These are phyloP conservation scores for Candida manassasensis DNA, from an alignment of 805 yeast genomes.

Conservation along the genomic window DNA sequence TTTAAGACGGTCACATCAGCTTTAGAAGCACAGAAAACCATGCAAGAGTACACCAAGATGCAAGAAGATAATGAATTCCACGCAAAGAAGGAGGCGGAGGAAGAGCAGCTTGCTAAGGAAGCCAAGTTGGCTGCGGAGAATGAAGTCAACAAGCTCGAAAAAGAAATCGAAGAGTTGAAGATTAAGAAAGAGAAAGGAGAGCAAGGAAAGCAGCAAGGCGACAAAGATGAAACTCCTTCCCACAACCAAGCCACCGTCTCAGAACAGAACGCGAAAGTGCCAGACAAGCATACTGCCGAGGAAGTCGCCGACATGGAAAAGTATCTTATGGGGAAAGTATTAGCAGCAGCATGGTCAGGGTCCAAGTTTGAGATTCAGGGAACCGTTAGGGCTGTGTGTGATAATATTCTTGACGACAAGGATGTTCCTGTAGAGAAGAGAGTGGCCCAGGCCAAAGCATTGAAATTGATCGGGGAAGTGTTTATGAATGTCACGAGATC, in stretches of 20 bases:
- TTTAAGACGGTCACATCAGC: slow-evolving; percentile 69
- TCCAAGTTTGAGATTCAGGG: slow-evolving; percentile 74
- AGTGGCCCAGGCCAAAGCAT: slow-evolving; percentile 57
- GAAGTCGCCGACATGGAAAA: slow-evolving; percentile 70
- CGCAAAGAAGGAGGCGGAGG: slow-evolving; percentile 32
- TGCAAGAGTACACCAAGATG: slow-evolving; percentile 67
- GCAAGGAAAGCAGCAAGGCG: slow-evolving; percentile 6
- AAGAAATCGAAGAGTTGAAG: slow-evolving; percentile 16
- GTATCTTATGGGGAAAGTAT: slow-evolving; percentile 69
- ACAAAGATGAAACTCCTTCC: background rate
- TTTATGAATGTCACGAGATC: slow-evolving; percentile 57
- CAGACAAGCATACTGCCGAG: slow-evolving; percentile 46
- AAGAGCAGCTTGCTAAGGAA: slow-evolving; percentile 14
- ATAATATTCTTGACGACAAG: slow-evolving; percentile 56
- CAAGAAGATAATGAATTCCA: slow-evolving; percentile 52
- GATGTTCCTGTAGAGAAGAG: slow-evolving; percentile 42
- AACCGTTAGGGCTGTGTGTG: slow-evolving; percentile 69
- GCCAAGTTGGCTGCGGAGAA: slow-evolving; percentile 11
- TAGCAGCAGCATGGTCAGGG: slow-evolving; percentile 84
- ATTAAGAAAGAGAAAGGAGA: slow-evolving; percentile 14
- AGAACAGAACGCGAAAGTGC: slow-evolving; percentile 17
- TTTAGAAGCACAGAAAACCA: slow-evolving; percentile 71
- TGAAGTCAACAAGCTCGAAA: slow-evolving; percentile 14
- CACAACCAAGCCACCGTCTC: background rate
- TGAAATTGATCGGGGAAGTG: slow-evolving; percentile 58